Percentiles rank a stretch among this genome's conserved stretches.
Conservation (phyloP, 106 monocot genomes). For the Dendrobium huoshanense region DNA sequence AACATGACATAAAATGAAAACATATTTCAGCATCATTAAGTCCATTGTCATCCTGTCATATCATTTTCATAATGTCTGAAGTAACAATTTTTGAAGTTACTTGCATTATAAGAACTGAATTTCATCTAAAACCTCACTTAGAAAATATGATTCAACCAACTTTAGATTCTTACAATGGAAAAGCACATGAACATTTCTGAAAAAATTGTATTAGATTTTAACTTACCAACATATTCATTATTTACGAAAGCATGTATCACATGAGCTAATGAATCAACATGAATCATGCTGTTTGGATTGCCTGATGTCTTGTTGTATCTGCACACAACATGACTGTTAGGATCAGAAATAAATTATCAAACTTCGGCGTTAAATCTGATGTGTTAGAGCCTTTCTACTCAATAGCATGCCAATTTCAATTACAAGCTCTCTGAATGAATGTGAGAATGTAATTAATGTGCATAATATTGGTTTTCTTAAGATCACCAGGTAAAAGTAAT, state of each 20-base stretch:
- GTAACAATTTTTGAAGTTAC: neutral
- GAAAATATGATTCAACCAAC: neutral
- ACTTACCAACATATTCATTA: conserved; percentile 52
- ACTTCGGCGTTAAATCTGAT: neutral
- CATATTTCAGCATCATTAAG: neutral
- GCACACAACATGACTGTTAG: conserved; percentile 2
- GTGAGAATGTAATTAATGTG: neutral
- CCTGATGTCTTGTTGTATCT: conserved; percentile 44
- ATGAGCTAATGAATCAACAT: conserved; percentile 56
- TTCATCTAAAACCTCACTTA: too few species aligned
- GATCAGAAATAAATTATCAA: neutral
- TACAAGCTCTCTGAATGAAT: neutral
- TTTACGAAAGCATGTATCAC: conserved; percentile 83
- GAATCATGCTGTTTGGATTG: conserved; percentile 27
- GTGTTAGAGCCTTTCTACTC: neutral
- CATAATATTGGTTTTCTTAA: neutral
- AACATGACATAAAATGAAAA: conserved; percentile 4
- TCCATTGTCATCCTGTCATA: neutral
- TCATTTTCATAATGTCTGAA: neutral
- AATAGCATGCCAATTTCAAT: neutral
- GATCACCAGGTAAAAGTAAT: neutral
- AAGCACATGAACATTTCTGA: neutral
- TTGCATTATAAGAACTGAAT: too few species aligned
- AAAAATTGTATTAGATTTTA: neutral
- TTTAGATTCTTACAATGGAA: neutral